These are phyloP conservation scores for Hepatocystis sp. DNA, from an alignment of 169 alveolate genomes.

Conservation along the genomic window DNA sequence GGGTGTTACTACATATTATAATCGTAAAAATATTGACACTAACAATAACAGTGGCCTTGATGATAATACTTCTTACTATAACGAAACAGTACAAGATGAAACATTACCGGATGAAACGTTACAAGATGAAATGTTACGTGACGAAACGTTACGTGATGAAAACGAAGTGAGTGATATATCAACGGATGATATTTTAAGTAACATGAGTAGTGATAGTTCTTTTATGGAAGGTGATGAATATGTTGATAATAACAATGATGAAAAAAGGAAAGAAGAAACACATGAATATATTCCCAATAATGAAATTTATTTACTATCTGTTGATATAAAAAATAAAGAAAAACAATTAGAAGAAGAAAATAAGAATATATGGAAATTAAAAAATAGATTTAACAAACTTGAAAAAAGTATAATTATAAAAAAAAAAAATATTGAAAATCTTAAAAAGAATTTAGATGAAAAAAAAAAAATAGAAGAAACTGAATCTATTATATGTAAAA, in stretches of 20 bases:
- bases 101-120: not conserved
- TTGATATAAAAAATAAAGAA: slow-evolving; percentile 45
- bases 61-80: too few species aligned
- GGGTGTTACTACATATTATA: too few species aligned
- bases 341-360: slow-evolving; percentile 27
- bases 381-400: slow-evolving; percentile 24
- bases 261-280: not conserved
- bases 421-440: slow-evolving; percentile 15
- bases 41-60: not conserved
- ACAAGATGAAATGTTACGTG: not conserved
- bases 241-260: not conserved
- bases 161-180: slow-evolving; percentile 44
- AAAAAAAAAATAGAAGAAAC: slow-evolving; percentile 21
- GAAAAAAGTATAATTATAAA: slow-evolving; percentile 21
- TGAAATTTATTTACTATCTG: slow-evolving; percentile 10
- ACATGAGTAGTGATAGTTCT: slow-evolving; percentile 7
- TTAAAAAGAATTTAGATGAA: slow-evolving; percentile 31
- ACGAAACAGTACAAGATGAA: too few species aligned
- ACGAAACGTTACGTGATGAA: too few species aligned
- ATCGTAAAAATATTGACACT: too few species aligned
- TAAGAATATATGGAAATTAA: slow-evolving; percentile 29
- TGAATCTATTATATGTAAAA: slow-evolving; percentile 10
- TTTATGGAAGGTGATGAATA: slow-evolving; percentile 4
- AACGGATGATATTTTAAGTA: slow-evolving; percentile 47
- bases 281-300: not conserved